Conservation (phyloP, 495 filamentous ascomycete genomes). For the Penicillium chermesinum region DNA sequence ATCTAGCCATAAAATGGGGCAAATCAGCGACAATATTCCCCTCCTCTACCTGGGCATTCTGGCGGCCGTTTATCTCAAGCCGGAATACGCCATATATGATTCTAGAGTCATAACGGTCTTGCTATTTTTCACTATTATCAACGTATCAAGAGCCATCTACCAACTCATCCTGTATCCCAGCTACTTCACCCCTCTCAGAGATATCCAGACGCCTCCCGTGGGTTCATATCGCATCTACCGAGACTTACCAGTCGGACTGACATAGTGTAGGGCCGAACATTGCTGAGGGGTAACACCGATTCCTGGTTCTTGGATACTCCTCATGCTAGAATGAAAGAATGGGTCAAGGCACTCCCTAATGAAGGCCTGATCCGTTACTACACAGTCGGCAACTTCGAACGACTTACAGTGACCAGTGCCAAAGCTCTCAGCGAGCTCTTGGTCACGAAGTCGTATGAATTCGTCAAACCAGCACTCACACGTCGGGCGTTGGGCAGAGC, state of each 20-base stretch:
- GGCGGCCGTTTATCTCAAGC: slow-evolving; percentile 22
- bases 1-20: slow-evolving; percentile 13
- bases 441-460: slow-evolving; percentile 69
- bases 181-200: slow-evolving; percentile 63
- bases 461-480: slow-evolving; percentile 62
- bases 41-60: slow-evolving; percentile 23
- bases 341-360: slow-evolving; percentile 67
- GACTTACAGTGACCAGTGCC: slow-evolving; percentile 60
- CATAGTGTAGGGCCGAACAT: slow-evolving; percentile 26
- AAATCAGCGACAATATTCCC: slow-evolving; percentile 12
- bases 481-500: slow-evolving; percentile 54
- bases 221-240: slow-evolving; percentile 15
- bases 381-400: slow-evolving; percentile 61
- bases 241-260: neutral
- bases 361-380: slow-evolving; percentile 75
- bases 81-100: slow-evolving; percentile 27
- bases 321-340: slow-evolving; percentile 53
- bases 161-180: slow-evolving; percentile 61
- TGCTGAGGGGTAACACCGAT: slow-evolving; percentile 30
- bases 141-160: slow-evolving; percentile 39
- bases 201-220: slow-evolving; percentile 57
- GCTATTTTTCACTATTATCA: slow-evolving; percentile 19
- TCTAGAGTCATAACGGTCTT: slow-evolving; percentile 25
- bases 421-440: slow-evolving; percentile 63
- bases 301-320: slow-evolving; percentile 37